Percentiles rank a stretch among this genome's conserved stretches.
Evolutionary conservation across 2,329 filamentous ascomycete species (phyloP).

Genomic region (Xylariaceae sp.): DNA sequence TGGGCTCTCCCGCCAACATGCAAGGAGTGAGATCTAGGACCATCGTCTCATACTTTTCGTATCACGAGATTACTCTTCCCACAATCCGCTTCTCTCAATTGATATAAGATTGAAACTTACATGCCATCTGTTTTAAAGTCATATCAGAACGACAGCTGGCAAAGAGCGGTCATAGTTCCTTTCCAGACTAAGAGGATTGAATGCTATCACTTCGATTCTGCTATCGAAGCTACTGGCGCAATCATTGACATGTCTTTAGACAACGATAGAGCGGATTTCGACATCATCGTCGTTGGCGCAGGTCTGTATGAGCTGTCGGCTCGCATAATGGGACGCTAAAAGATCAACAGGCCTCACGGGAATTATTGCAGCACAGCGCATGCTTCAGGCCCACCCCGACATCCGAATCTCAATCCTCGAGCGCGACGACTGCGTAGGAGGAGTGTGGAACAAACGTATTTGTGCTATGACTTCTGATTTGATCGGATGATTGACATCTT

Average conservation of each 20-base stretch:
- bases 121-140: too few relatives aligned
- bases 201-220: too few relatives aligned
- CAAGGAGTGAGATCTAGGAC: too few relatives aligned
- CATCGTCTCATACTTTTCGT: too few relatives aligned
- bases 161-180: too few relatives aligned
- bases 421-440: slow-evolving; percentile 19
- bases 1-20: too few relatives aligned
- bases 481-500: slow-evolving; percentile 4
- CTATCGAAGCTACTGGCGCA: too few relatives aligned
- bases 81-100: too few relatives aligned
- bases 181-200: too few relatives aligned
- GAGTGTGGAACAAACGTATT: slow-evolving; percentile 19
- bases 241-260: slow-evolving; percentile 1
- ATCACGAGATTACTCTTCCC: too few relatives aligned
- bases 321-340: slow-evolving; percentile 1
- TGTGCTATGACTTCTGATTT: background rate
- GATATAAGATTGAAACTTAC: too few relatives aligned
- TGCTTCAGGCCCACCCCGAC: slow-evolving; percentile 19
- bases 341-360: slow-evolving; percentile 12
- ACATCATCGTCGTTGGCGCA: slow-evolving; percentile 17
- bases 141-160: too few relatives aligned
- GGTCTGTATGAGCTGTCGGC: slow-evolving; percentile 10
- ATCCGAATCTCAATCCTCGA: slow-evolving; percentile 17
- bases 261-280: slow-evolving; percentile 8
- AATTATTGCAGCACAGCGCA: slow-evolving; percentile 17